Evolutionary conservation across 805 yeast genomes (phyloP), one percentile per base, ranked within the genome.

Genomic region (Starmerella vaccinii): DNA sequence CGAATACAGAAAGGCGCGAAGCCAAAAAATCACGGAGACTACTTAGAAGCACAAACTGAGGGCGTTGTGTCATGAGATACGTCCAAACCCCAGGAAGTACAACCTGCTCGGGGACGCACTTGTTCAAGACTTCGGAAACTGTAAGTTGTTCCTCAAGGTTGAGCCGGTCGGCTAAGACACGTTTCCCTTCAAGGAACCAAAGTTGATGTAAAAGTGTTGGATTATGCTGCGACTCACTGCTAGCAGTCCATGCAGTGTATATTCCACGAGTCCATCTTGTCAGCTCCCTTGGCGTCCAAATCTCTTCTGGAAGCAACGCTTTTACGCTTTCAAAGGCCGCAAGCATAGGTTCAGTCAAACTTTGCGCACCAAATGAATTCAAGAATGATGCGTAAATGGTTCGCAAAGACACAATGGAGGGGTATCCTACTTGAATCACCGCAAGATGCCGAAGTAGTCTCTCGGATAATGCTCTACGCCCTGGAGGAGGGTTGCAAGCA

Each of bases 401-500:
- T 2, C 56, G 51, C 51, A 90, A 65, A 0, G 97, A 82, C 2
- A 61, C 59, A 6, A 57, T 57, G 0, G 82, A 80, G 0, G 97
- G 97, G 60, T 89, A 82, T 55, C 82, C 95, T 4, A 89, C 83
- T 76, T 78, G 76, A 0, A 90, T 57, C 5, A 86, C 69, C 0
- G 82, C 66, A 2, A 77, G 70, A 59, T 81, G 89, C 5, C 94
- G 71, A 42, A 84, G 64, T 57, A 89, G 81, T 39, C 96, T 67
- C 9, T 69, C 61, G 1, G 79, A 69, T 21, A 90, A 61, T 2
- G 62, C 63, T 10, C 74, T 68, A 53, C 97, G 72, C 0, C 84
- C 94, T 0, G 80, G 72, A 0, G 95, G 81, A 0, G 96, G 92
- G 61, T 90, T 90, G 64, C 97, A 90, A 0, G 97, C 97, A 8